Evolutionary conservation across 129 eudicot species (phyloP).

Genomic region (Pulicaria dysenterica): DNA sequence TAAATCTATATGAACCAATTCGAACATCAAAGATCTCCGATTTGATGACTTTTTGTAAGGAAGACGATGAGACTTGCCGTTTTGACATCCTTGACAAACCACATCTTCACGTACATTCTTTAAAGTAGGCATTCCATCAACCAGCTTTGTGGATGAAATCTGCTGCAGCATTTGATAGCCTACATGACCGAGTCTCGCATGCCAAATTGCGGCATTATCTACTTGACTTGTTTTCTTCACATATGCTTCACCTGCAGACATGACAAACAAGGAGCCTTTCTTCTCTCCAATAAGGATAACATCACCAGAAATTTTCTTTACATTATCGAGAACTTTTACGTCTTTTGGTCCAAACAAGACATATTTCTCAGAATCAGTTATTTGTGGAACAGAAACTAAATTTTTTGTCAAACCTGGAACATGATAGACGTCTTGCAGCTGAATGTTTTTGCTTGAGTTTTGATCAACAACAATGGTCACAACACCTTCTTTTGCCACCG

Average conservation of each 20-base stretch:
- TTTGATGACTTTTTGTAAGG: not conserved
- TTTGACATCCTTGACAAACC: conserved; percentile 14
- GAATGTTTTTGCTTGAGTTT: not conserved
- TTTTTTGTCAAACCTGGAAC: conserved; percentile 7
- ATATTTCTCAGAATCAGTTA: conserved; percentile 22
- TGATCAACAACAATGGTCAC: not conserved
- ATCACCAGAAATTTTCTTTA: not conserved
- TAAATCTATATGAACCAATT: conserved; percentile 10
- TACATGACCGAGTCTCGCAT: conserved; percentile 7
- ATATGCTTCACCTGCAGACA: conserved; percentile 22
- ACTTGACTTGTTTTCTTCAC: conserved; percentile 17
- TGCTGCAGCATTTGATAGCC: conserved; percentile 19
- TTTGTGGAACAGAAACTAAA: conserved; percentile 22
- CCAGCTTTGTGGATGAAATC: conserved; percentile 4
- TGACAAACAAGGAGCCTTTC: conserved; percentile 19
- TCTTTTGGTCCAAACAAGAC: too few relatives aligned
- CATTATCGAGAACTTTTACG: too few relatives aligned
- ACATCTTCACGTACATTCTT: conserved; percentile 1
- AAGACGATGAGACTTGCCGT: conserved; percentile 5
- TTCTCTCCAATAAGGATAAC: conserved; percentile 13
- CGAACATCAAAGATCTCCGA: not conserved
- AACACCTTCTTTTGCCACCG: conserved; percentile 10
- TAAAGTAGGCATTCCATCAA: conserved; percentile 1
- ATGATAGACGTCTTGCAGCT: not conserved
- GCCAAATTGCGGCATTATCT: conserved; percentile 21